Conservation (phyloP, 225 moss, liverwort and hornwort species). For the Physcomitrellopsis africana region DNA sequence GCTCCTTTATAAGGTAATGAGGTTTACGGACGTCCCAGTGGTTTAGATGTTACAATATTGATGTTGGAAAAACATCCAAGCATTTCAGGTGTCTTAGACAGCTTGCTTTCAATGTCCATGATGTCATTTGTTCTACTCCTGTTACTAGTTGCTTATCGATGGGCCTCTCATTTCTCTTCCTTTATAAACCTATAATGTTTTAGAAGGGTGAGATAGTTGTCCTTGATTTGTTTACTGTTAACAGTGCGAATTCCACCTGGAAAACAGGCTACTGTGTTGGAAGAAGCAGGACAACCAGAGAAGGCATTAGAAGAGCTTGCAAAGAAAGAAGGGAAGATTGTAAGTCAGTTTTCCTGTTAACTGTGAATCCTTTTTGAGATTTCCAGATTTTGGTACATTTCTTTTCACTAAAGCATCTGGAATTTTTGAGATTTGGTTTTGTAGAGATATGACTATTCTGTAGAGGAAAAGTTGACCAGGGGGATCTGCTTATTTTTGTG, state of each 20-base stretch:
- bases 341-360: constrained; percentile 36
- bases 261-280: constrained; percentile 77
- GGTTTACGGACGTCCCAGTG: constrained; percentile 14
- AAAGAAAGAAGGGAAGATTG: constrained; percentile 84
- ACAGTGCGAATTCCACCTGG: constrained; percentile 32
- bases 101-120: neutral
- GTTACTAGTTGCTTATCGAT: constrained; percentile 11
- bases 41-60: neutral
- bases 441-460: constrained; percentile 6
- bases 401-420: neutral
- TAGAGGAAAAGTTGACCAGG: neutral
- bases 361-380: neutral
- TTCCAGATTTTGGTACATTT: neutral
- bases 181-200: constrained; percentile 18
- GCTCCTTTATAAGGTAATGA: constrained; percentile 86
- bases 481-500: neutral
- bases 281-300: constrained; percentile 82
- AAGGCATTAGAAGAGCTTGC: constrained; percentile 86
- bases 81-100: constrained; percentile 1
- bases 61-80: neutral
- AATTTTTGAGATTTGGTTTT: neutral
- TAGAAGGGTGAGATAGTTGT: neutral
- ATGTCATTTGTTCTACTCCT: constrained; percentile 16
- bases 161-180: constrained; percentile 11
- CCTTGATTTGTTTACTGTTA: constrained; percentile 12